phyloP scores from a whole-genome alignment of 352 stramenopile genomes.

The Phytopythium litorale region DNA sequence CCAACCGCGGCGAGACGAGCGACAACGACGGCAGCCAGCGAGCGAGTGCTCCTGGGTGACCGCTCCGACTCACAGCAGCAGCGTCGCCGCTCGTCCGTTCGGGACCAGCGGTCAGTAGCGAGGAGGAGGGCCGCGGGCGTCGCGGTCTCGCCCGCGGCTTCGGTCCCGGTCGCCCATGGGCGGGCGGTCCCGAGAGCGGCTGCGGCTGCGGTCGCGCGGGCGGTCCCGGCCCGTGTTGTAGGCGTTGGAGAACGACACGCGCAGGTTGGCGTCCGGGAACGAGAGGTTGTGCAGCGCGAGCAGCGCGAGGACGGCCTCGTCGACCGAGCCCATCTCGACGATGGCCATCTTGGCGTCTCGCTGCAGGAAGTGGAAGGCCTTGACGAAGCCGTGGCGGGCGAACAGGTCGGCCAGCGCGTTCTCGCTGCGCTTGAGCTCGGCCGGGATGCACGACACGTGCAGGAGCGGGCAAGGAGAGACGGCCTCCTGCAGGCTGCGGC shows the following conservation, averaged over 20 bases:
- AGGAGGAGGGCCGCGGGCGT: not conserved
- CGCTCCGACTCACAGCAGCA: not conserved
- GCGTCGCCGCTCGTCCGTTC: not conserved
- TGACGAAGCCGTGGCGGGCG: conserved; percentile 64
- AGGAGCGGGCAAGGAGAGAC: conserved; percentile 57
- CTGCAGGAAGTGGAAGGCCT: conserved; percentile 61
- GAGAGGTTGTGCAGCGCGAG: conserved; percentile 64
- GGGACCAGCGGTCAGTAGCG: not conserved
- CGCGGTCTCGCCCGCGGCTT: not conserved
- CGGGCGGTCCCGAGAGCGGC: conserved; percentile 31
- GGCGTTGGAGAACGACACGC: conserved; percentile 78
- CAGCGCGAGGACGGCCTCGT: conserved; percentile 74
- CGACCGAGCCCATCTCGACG: conserved; percentile 68
- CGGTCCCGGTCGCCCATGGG: not conserved
- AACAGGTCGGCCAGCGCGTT: conserved; percentile 64
- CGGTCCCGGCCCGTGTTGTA: conserved; percentile 14
- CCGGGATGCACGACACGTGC: conserved; percentile 72
- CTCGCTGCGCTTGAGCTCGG: conserved; percentile 59
- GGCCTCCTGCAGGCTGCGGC: conserved; percentile 57
- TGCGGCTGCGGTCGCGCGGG: conserved; percentile 41
- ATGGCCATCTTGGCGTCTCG: conserved; percentile 82
- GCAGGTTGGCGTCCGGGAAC: conserved; percentile 71
- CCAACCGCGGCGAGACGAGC: not conserved
- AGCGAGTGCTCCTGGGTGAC: not conserved
- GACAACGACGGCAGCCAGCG: not conserved